Percentiles rank a stretch among this genome's conserved stretches.
Conservation (phyloP, 495 filamentous ascomycete species). For the Amniculicola lignicola region DNA sequence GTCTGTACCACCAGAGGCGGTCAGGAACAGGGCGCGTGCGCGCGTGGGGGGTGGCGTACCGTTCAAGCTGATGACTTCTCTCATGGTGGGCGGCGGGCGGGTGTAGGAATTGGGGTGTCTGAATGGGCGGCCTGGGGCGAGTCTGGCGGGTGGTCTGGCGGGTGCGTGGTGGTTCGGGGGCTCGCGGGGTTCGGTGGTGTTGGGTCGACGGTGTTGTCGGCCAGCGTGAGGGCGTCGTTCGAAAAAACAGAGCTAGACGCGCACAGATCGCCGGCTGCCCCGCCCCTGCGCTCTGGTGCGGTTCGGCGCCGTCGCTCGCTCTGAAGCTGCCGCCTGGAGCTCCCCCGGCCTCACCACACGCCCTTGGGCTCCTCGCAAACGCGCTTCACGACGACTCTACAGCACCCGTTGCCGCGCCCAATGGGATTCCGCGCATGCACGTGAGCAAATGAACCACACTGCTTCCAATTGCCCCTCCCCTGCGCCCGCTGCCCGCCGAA, state of each 20-base stretch:
- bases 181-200: constrained; percentile 23
- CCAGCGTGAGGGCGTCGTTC: not conserved
- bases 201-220: not conserved
- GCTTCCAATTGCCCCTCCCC: not conserved
- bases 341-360: not conserved
- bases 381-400: not conserved
- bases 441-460: constrained; percentile 9
- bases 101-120: constrained; percentile 24
- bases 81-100: constrained; percentile 56
- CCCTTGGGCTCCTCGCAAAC: not conserved
- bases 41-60: constrained; percentile 57
- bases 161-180: constrained; percentile 20
- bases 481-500: constrained; percentile 21
- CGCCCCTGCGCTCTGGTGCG: too few relatives aligned
- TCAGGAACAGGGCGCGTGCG: constrained; percentile 40
- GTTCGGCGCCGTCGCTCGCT: not conserved
- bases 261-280: too few relatives aligned
- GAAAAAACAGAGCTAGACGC: not conserved
- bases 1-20: constrained; percentile 29
- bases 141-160: constrained; percentile 26
- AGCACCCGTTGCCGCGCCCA: constrained; percentile 3
- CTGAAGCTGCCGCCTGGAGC: constrained; percentile 20
- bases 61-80: constrained; percentile 99
- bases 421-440: not conserved
- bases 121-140: constrained; percentile 7